Base-by-base conservation (phyloP, 345 rosid genomes). In the Lumnitzera racemosa region DNA sequence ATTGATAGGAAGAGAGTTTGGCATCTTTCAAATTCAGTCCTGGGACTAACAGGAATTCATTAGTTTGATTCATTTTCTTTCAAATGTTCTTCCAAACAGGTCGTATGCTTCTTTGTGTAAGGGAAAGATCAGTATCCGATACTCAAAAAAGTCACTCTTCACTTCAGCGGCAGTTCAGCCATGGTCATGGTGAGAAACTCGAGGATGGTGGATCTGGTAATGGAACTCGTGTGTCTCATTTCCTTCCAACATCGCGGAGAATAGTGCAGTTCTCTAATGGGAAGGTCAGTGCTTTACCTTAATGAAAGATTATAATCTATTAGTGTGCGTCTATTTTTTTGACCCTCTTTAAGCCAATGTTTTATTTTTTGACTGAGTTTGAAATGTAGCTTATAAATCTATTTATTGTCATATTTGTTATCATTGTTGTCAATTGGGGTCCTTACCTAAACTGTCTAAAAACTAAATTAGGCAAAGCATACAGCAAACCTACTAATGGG, bases 181-280 rank as follows among this genome's bases (percentile, higher is more conserved):
- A 80, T 46, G 85, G 89, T 43, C 85, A 80, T 58, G 23, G 78
- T 59, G 83, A 78, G 71, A 83, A 79, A 62, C 20, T 81, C 36
- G 87, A 81, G 61, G 86, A 76, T 56, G 81, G 92, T 51, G 87
- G 84, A 52, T 67, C 83, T 57, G 79, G 81, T 52, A 52, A 57
- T 58, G 78, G 74, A 52, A 83, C 89, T 69, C 87, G 85, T 2
- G 74, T 87, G 20, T 87, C 90, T 54, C 88, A 84, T 73, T 87
- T 87, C 61, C 78, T 87, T 41, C 90, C 88, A 2, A 87, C 90
- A 24, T 87, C 95, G 46, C 86, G 90, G 25, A 84, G 90, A 56
- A 87, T 87, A 50, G 90, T 87, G 55, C 95, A 87, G 57, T 87
- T 87, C 69, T 87, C 95, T 17, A 82, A 87, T 62, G 90, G 82